Evolutionary conservation across 1,284 basidiomycete genomes (phyloP), one percentile per base, ranked within the genome.

Genomic region (Sporisorium graminicola): DNA sequence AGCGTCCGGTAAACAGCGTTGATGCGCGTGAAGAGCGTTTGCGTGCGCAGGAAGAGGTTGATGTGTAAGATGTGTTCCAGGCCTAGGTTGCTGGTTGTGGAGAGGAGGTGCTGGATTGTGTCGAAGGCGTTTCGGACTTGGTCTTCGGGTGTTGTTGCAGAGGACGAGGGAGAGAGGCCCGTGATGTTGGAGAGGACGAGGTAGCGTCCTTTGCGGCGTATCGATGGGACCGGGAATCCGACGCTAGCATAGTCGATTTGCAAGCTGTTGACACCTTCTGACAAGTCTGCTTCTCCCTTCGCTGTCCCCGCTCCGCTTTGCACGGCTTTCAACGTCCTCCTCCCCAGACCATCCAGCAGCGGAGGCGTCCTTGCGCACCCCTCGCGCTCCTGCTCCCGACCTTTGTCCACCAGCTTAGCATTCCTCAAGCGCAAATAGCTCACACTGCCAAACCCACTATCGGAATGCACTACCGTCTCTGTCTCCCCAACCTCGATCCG

Each of bases 1-100:
- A 91, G 93, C 3, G 89, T 88, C 0, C 89, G 86, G 84, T 98
- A 99, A 9, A 92, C 88, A 0, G 88, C 55, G 58, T 85, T 84
- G 59, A 83, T 52, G 14, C 46, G 27, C 3, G 58, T 40, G 51
- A 85, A 85, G 47, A 64, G 53, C 16, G 54, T 20, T 37, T 83
- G 82, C 1, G 57, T 55, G 8, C 93, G 91, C 46, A 99, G 89
- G 74, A 92, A 91, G 29, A 98, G 88, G 65, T 93, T 95, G 84
- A 98, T 91, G 83, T 93, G 92, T 6, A 90, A 87, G 46, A 92
- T 90, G 71, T 92, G 88, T 0, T 90, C 88, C 20, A 75, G 13
- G 14, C 50, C 63, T 20, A 65, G 31, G 12, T n/a, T 5, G 27
- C 33, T 40, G 27, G 42, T 31, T 8, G 47, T 12, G 20, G 52